Conservation (phyloP, 306 rosid genomes). For the Inga laurina region DNA sequence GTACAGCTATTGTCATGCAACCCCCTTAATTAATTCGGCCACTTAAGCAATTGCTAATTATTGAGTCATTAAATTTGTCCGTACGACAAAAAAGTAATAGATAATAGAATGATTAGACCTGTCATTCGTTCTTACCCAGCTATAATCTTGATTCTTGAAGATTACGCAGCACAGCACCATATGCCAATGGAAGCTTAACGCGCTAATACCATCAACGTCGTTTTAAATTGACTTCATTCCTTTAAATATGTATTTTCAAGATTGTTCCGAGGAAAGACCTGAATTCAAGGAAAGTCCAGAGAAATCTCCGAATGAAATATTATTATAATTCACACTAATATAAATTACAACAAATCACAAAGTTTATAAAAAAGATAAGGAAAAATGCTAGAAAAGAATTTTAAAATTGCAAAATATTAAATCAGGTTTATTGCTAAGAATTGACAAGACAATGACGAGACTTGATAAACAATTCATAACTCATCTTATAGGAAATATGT, state of each 20-base stretch:
- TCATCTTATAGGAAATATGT: too few species aligned
- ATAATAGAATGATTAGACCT: conserved; percentile 8
- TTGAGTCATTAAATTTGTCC: neutral
- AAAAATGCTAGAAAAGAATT: too few species aligned
- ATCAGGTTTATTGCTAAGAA: too few species aligned
- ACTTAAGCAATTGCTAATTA: neutral
- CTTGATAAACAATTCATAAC: too few species aligned
- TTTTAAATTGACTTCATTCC: neutral
- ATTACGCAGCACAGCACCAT: neutral
- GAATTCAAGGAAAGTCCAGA: neutral
- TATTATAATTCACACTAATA: neutral
- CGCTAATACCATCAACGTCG: neutral
- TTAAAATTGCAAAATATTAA: too few species aligned
- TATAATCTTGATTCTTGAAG: neutral
- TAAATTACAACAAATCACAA: neutral
- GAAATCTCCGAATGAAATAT: neutral
- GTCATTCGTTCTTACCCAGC: conserved; percentile 42
- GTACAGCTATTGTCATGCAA: neutral
- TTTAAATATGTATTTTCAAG: neutral
- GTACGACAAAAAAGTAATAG: neutral
- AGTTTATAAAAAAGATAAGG: too few species aligned
- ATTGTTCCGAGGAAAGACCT: neutral
- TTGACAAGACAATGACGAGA: too few species aligned
- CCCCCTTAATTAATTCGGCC: neutral
- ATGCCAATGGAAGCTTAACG: neutral